Evolutionary conservation across 2,329 filamentous ascomycete genomes (phyloP).

Genomic region (Alternaria triticimaculans): DNA sequence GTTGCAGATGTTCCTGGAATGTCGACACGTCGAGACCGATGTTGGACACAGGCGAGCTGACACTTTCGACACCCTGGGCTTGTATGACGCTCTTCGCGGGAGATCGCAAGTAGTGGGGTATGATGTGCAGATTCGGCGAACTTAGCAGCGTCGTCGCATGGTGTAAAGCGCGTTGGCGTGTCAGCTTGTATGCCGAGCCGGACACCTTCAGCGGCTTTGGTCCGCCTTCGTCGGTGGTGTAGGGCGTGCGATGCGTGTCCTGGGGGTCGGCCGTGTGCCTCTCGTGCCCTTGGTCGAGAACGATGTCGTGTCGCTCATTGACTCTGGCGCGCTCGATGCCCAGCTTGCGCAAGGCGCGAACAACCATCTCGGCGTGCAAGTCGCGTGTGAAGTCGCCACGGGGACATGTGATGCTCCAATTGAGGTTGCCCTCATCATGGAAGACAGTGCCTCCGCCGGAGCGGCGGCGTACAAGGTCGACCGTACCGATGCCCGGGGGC

Average conservation of each 20-base stretch:
- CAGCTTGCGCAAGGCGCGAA: slow-evolving; percentile 73
- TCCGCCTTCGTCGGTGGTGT: slow-evolving; percentile 43
- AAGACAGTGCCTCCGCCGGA: slow-evolving; percentile 94
- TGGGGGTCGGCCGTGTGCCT: slow-evolving; percentile 34
- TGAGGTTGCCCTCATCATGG: slow-evolving; percentile 91
- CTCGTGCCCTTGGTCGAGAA: slow-evolving; percentile 64
- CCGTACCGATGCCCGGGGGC: slow-evolving; percentile 50
- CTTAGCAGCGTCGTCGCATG: slow-evolving; percentile 88
- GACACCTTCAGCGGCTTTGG: slow-evolving; percentile 73
- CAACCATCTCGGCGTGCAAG: slow-evolving; percentile 91
- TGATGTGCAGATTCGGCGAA: slow-evolving; percentile 74
- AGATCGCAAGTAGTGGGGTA: slow-evolving; percentile 76
- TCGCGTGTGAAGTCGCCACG: slow-evolving; percentile 78
- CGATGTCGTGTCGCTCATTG: slow-evolving; percentile 92
- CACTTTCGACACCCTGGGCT: slow-evolving; percentile 88
- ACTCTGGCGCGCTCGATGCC: slow-evolving; percentile 70
- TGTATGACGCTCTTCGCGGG: slow-evolving; percentile 78
- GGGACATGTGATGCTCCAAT: slow-evolving; percentile 91
- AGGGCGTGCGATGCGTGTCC: slow-evolving; percentile 55
- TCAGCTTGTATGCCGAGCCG: slow-evolving; percentile 94
- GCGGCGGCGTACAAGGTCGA: slow-evolving; percentile 78
- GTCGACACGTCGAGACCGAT: slow-evolving; percentile 63
- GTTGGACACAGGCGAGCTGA: slow-evolving; percentile 84
- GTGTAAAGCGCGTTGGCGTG: slow-evolving; percentile 79
- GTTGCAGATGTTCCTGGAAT: slow-evolving; percentile 56